A percentile compares a stretch with the other conserved stretches of the same genome.
Conservation (phyloP, 1,284 basidiomycete genomes). For the Cutaneotrichosporon dermatis region DNA sequence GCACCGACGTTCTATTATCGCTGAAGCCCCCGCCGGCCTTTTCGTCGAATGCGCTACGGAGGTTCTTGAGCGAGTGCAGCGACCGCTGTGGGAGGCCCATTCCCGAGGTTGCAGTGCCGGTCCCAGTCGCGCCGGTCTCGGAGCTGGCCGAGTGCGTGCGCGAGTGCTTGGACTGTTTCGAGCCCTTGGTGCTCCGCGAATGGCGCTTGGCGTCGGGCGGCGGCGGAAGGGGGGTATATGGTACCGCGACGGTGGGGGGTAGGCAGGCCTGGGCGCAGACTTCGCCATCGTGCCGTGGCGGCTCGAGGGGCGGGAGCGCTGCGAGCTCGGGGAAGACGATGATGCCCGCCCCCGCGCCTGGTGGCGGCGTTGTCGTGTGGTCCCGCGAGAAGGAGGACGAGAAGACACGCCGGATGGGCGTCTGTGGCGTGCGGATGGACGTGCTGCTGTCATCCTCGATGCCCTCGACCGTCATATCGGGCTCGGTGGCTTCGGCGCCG, state of each 20-base stretch:
- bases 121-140: not conserved
- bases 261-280: conserved; percentile 19
- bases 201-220: conserved; percentile 6
- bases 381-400: conserved; percentile 5
- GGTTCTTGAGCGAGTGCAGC: conserved; percentile 6
- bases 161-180: not conserved
- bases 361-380: not conserved
- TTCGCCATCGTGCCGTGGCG: conserved; percentile 14
- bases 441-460: conserved; percentile 11
- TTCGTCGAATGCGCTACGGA: conserved; percentile 3
- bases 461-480: not conserved
- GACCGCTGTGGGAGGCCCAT: not conserved
- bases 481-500: not conserved
- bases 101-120: not conserved
- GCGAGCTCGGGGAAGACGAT: conserved; percentile 27
- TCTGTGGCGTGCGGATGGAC: conserved; percentile 3
- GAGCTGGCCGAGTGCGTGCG: not conserved
- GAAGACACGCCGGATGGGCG: conserved; percentile 14
- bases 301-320: conserved; percentile 8
- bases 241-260: conserved; percentile 14
- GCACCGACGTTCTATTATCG: not conserved
- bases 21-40: not conserved
- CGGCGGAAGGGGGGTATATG: conserved; percentile 11
- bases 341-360: conserved; percentile 14
- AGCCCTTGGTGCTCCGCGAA: not conserved